Base-by-base conservation (phyloP, 1,284 basidiomycete genomes). In the Cryptococcus depauperatus region DNA sequence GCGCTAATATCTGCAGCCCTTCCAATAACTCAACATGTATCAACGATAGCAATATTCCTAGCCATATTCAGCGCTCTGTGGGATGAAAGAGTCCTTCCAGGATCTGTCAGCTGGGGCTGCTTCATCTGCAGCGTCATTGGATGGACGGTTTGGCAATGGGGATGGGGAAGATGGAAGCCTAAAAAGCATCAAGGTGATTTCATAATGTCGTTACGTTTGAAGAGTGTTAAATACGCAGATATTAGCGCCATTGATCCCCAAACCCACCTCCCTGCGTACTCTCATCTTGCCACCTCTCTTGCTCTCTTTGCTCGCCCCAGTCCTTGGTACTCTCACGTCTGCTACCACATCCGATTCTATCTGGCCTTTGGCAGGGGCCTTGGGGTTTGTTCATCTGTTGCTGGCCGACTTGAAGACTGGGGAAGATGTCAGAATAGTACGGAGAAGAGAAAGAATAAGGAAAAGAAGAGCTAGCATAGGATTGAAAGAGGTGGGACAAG, bases 271-370 rank as follows among this genome's bases (percentile, higher is more conserved):
- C 0, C 39, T 69, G 5, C 61, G 64, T 23, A 61, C 66, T 0
- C 58, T 87, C 6, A 77, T 92, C 37, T 76, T 97, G 41, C 84
- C 93, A 46, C 85, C 91, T 57, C 77, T 97, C 5, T 80, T 88
- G 3, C 76, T 98, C 45, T 79, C 93, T 69, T 83, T 91, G 5
- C 76, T 97, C 35, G 84, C 91, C 0, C 95, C 95, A 1, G 85
- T 97, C 4, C 73, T 98, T 46, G 79, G 85, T 53, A 96, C 92
- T 1, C 73, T 98, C 55, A 95, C 90, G 10, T 86, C 88, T 33
- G 87, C 92, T 7, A 97, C 92, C 0, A 96, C 93, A 16, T 85
- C 84, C 11, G 95, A 98, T 67, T 91, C 89, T 22, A 95, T 97
- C 56, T 97, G 91, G 90, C 92, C 92, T 6, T 72, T 97, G 37